Evolutionary conservation across 768 basidiomycete species (phyloP).

Genomic region (Botryobasidium botryosum): DNA sequence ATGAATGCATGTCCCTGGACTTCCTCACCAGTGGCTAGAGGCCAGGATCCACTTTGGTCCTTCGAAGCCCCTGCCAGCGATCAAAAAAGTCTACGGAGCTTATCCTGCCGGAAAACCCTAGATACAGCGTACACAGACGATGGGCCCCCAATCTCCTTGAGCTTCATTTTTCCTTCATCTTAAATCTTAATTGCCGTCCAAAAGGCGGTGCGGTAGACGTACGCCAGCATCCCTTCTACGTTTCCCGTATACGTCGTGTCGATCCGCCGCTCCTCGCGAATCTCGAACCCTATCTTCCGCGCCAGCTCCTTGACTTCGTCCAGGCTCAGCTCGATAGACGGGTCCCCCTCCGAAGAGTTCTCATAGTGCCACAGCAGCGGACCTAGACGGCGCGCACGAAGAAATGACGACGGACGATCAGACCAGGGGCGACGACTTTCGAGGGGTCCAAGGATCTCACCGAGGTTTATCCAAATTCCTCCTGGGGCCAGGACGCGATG

Average conservation of each 20-base stretch:
- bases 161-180: slow-evolving; percentile 1
- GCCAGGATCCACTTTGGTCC: no score
- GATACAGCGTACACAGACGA: no score
- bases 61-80: no score
- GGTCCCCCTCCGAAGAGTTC: slow-evolving; percentile 42
- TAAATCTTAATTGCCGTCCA: slow-evolving; percentile 55
- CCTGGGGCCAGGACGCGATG: slow-evolving; percentile 67
- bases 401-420: not conserved
- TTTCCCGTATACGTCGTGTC: slow-evolving; percentile 81
- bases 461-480: slow-evolving; percentile 86
- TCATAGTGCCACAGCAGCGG: slow-evolving; percentile 97
- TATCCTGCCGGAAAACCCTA: no score
- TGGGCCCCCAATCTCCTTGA: no score
- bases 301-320: slow-evolving; percentile 73
- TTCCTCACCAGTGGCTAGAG: no score
- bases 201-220: slow-evolving; percentile 70
- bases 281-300: slow-evolving; percentile 58
- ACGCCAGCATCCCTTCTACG: slow-evolving; percentile 60
- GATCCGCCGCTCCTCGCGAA: slow-evolving; percentile 65
- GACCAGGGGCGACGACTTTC: not conserved
- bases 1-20: no score
- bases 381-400: slow-evolving; percentile 27
- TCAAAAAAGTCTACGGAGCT: no score
- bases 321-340: slow-evolving; percentile 75
- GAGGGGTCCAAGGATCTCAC: slow-evolving; percentile 20